These are phyloP conservation scores for Agaricales sp. DNA, from an alignment of 1,284 basidiomycete species.

Conservation along the genomic window DNA sequence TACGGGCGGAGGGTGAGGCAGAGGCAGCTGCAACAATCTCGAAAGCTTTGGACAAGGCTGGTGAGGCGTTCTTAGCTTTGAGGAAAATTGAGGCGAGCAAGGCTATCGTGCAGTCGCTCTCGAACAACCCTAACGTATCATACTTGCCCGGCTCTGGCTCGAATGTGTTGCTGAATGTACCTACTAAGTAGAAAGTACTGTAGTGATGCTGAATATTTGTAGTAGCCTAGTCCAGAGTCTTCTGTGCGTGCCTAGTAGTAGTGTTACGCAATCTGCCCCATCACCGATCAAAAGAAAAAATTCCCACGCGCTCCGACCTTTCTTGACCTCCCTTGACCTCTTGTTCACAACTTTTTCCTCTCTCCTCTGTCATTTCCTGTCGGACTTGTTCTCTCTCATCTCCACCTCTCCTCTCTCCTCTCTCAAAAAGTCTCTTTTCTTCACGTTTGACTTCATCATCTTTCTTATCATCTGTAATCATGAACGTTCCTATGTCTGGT, in stretches of 20 bases:
- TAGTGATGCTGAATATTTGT: not conserved
- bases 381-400: slow-evolving; percentile 24
- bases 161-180: slow-evolving; percentile 78
- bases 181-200: slow-evolving; percentile 46
- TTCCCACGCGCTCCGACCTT: slow-evolving; percentile 30
- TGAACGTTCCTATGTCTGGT: slow-evolving; percentile 65
- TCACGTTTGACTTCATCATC: slow-evolving; percentile 26
- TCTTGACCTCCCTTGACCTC: not conserved
- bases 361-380: slow-evolving; percentile 27
- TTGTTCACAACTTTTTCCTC: not conserved
- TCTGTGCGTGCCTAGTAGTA: slow-evolving; percentile 8
- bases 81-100: slow-evolving; percentile 97
- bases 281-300: slow-evolving; percentile 11
- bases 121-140: slow-evolving; percentile 75
- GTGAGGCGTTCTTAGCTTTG: slow-evolving; percentile 92
- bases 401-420: slow-evolving; percentile 14
- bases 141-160: slow-evolving; percentile 78
- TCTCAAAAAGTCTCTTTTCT: slow-evolving; percentile 23
- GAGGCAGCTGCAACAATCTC: slow-evolving; percentile 95
- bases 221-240: slow-evolving; percentile 13
- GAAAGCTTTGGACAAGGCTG: slow-evolving; percentile 85
- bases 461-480: slow-evolving; percentile 32
- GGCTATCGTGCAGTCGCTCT: slow-evolving; percentile 83
- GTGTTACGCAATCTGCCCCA: not conserved
- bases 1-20: slow-evolving; percentile 97